Percentiles rank a stretch among this genome's conserved stretches.
Conservation (phyloP, 2,329 filamentous ascomycete genomes). For the Epichloe uncinata region DNA sequence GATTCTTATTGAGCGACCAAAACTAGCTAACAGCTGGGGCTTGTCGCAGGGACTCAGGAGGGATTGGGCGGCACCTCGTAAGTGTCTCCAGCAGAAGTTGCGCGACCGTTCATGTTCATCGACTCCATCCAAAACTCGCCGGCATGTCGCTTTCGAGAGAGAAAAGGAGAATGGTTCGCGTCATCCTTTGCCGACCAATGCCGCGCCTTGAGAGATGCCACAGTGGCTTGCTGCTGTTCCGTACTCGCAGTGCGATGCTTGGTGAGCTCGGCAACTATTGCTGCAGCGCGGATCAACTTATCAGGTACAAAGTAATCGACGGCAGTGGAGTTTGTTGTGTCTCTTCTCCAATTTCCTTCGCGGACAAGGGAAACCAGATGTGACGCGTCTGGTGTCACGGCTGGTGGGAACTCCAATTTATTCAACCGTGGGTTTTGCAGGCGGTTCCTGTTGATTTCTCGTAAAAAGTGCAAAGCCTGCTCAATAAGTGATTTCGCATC, state of each 20-base stretch:
- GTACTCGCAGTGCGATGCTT: neutral
- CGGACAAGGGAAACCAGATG: neutral
- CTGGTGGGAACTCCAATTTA: neutral
- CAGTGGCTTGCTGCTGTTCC: neutral
- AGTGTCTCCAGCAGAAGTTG: neutral
- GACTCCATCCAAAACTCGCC: neutral
- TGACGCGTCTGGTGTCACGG: neutral
- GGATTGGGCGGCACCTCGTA: neutral
- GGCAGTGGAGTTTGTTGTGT: neutral
- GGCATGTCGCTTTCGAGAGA: neutral
- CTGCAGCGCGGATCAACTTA: neutral
- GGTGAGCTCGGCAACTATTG: neutral
- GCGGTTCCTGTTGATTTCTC: neutral
- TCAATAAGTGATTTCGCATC: neutral
- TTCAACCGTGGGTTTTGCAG: neutral
- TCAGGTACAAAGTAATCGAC: neutral
- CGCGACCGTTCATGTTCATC: neutral
- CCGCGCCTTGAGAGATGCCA: neutral
- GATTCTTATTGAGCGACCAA: neutral
- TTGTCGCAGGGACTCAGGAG: neutral
- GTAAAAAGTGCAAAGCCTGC: neutral
- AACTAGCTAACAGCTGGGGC: neutral
- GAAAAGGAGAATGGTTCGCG: neutral
- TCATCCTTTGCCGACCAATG: neutral
- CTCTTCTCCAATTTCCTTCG: neutral